Base-by-base conservation (phyloP, 2,329 filamentous ascomycete species). In the Fusarium vanettenii region DNA sequence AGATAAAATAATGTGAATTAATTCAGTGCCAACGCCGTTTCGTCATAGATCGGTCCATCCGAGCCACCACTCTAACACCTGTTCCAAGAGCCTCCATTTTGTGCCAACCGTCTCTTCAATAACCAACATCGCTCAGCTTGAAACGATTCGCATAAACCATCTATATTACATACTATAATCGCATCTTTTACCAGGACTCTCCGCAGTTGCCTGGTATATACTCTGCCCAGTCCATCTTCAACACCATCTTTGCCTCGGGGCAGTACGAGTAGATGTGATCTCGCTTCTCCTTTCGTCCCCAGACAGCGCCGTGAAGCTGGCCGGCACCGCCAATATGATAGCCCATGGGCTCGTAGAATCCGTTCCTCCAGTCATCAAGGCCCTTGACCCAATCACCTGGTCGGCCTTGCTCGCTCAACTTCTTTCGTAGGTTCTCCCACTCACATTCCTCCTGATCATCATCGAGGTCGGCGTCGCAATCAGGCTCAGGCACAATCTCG, bases 311-410 rank as follows among this genome's bases (percentile, higher is more conserved):
- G 71, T 88, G 86, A 20, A 90, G 79, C 60, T 78, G 84, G 13
- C 76, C 77, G 60, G 88, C 88, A 64, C 85, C 85, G n/a, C 85
- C 85, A 27, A 87, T 88, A 77, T 90, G 89, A 78, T 89, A 90
- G 50, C 89, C 89, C 88, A 90, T 89, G 13, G 89, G 89, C 78
- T 89, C 85, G 77, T 89, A 89, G 74, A 85, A 87, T 25, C 87
- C 87, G 16, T 85, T 76, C 13, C 87, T 84, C 85, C 86, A 89
- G 76, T 86, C 84, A 76, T 89, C 87, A 48, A 89, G 79, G 10
- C 84, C 87, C 56, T 82, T 74, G 48, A 87, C 80, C 55, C 82
- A 81, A 20, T 82, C 80, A 31, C 81, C 82, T 7, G 56, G 35
- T 14, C 22, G 22, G 13, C 33, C 56, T 14, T 18, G 56, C 35